Base-by-base conservation (phyloP, 352 stramenopile species). In the Pythium grandisporangium region DNA sequence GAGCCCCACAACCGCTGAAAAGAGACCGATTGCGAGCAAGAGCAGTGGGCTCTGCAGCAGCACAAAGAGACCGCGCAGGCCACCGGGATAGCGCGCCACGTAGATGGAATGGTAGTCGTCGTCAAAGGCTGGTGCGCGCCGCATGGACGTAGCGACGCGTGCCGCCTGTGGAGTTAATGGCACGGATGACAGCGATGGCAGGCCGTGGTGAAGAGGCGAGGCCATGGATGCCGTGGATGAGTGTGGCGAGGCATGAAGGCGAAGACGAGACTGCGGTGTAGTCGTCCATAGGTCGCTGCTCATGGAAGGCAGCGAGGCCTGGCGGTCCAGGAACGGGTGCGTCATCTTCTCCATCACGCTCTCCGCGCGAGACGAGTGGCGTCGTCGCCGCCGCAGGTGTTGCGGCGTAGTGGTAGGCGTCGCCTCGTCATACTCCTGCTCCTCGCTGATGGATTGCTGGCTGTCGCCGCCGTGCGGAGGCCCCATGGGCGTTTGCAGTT, bases 101-200 rank as follows among this genome's bases (percentile, higher is more conserved):
- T 90, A 90, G n/a, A 79, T 65, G 37, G 77, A 86, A 51, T 90
- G 77, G 42, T 84, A 72, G 42, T 76, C 67, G 32, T 68, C 62
- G 42, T 90, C 61, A 36, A 87, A 90, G 10, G 63, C 70, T 20
- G 66, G 45, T 11, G 65, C 58, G 19, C 14, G 34, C 22, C 13
- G 30, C 20, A 33, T 17, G 27, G n/a, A 23, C 13, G n/a, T 23
- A 29, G 25, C 37, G 47, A n/a, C 38, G 41, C 20, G 37, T 33
- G 8, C 42, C 17, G 17, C 58, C 54, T 24, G 58, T 42, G 11
- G 21, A 40, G 14, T 23, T 21, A 21, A 24, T n/a, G n/a, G n/a
- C n/a, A n/a, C n/a, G n/a, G n/a, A n/a, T n/a, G n/a, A n/a, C n/a
- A n/a, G n/a, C n/a, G n/a, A n/a, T n/a, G n/a, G n/a, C n/a, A 30